A percentile compares a stretch with the other conserved stretches of the same genome.
Conservation (phyloP, 176 grass and related monocot genomes). For the Pharus latifolius region DNA sequence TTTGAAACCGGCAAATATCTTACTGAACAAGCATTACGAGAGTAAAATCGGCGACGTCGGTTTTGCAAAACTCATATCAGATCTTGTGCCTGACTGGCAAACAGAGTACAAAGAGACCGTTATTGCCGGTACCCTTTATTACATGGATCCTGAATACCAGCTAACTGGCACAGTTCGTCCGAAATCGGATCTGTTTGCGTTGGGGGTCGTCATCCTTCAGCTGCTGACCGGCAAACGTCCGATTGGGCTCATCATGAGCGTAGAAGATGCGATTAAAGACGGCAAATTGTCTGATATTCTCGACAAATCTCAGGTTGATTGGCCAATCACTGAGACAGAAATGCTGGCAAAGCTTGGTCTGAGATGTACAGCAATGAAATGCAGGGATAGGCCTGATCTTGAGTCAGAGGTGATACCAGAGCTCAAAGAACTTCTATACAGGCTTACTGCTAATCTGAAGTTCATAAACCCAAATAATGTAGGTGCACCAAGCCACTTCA, state of each 20-base stretch:
- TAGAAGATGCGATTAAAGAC: constrained; percentile 36
- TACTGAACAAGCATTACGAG: constrained; percentile 57
- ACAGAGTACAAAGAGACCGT: constrained; percentile 84
- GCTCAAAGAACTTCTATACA: constrained; percentile 51
- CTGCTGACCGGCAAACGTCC: constrained; percentile 54
- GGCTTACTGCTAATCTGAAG: constrained; percentile 20
- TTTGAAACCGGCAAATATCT: constrained; percentile 80
- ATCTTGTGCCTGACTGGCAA: constrained; percentile 64
- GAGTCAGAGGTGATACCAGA: constrained; percentile 52
- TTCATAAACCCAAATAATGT: constrained; percentile 6
- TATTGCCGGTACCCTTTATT: constrained; percentile 68
- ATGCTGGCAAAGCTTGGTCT: constrained; percentile 63
- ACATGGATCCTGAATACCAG: constrained; percentile 98
- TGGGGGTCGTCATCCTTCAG: constrained; percentile 65
- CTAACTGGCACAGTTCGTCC: constrained; percentile 74
- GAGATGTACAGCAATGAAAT: constrained; percentile 48
- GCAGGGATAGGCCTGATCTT: constrained; percentile 80
- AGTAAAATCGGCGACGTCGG: constrained; percentile 88
- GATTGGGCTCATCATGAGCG: constrained; percentile 40
- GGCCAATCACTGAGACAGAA: constrained; percentile 53
- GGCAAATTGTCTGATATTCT: constrained; percentile 27
- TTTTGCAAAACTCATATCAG: constrained; percentile 64
- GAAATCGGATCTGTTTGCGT: constrained; percentile 72
- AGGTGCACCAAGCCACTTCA: constrained; percentile 48
- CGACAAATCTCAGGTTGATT: constrained; percentile 44